Evolutionary conservation across 2,329 filamentous ascomycete species (phyloP).

Genomic region (Paecilomyces formosus): DNA sequence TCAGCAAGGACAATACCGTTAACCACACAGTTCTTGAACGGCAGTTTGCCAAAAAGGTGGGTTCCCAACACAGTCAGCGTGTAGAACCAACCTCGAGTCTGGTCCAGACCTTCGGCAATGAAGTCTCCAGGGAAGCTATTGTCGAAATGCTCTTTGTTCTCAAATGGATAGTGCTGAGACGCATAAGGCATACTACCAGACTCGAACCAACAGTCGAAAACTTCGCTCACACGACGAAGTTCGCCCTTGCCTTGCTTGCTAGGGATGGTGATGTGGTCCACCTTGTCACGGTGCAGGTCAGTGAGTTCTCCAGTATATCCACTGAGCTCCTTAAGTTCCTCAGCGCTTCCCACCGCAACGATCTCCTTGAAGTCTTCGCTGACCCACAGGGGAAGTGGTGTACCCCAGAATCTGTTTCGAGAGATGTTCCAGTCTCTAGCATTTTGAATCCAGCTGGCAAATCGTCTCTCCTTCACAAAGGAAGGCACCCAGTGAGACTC

Average conservation of each 20-base stretch:
- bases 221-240: conserved; percentile 74
- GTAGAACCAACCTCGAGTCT: conserved; percentile 96
- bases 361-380: conserved; percentile 83
- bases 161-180: conserved; percentile 84
- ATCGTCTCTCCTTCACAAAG: conserved; percentile 85
- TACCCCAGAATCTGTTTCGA: conserved; percentile 92
- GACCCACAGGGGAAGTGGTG: conserved; percentile 84
- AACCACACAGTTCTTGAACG: conserved; percentile 94
- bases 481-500: conserved; percentile 85
- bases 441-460: conserved; percentile 84
- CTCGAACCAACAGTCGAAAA: conserved; percentile 97
- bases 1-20: conserved; percentile 91
- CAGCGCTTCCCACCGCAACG: conserved; percentile 76
- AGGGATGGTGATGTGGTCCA: conserved; percentile 90
- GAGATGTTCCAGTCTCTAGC: conserved; percentile 95
- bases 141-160: conserved; percentile 74
- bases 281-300: conserved; percentile 86
- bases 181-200: conserved; percentile 95
- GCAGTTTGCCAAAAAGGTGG: conserved; percentile 74
- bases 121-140: conserved; percentile 84
- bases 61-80: conserved; percentile 82
- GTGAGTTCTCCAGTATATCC: conserved; percentile 76
- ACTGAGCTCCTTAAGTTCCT: conserved; percentile 76
- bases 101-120: conserved; percentile 86
- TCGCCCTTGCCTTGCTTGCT: conserved; percentile 79